phyloP scores from a whole-genome alignment of 139 green algal genomes.

The Ettlia oleoabundans region DNA sequence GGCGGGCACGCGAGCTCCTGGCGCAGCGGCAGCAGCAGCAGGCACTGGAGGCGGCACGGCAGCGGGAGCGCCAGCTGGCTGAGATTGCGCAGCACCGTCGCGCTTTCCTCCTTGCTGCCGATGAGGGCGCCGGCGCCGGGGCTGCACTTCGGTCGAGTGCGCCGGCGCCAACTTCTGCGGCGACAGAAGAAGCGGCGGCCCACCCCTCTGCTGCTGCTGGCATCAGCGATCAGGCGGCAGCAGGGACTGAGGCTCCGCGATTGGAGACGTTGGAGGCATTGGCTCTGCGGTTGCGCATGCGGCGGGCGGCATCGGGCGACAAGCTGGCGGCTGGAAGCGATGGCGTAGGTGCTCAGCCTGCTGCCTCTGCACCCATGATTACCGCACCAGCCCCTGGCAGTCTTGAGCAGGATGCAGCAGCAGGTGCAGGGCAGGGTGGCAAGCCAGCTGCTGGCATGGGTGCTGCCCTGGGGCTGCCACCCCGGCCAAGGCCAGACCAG shows the following conservation, averaged over 20 bases:
- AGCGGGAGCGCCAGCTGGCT: conserved; percentile 35
- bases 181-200: too few species aligned
- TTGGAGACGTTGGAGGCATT: background rate
- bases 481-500: too few species aligned
- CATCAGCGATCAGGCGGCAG: too few species aligned
- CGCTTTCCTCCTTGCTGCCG: conserved; percentile 13
- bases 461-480: too few species aligned
- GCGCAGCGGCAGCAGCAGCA: conserved; percentile 33
- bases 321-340: background rate
- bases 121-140: conserved; percentile 1
- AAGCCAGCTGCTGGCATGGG: too few species aligned
- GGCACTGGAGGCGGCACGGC: conserved; percentile 19
- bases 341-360: background rate
- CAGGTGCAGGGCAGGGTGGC: too few species aligned
- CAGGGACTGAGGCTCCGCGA: background rate
- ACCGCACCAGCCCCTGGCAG: too few species aligned
- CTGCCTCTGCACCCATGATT: background rate
- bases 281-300: conserved; percentile 24
- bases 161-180: too few species aligned
- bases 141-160: too few species aligned
- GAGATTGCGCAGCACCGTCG: conserved; percentile 18
- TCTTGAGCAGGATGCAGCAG: too few species aligned
- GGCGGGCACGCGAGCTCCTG: conserved; percentile 31
- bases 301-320: background rate
- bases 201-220: too few species aligned